A percentile compares a stretch with the other conserved stretches of the same genome.
These are phyloP conservation scores for Pseudocercospora fuligena DNA, from an alignment of 2,329 filamentous ascomycete species.

Conservation along the genomic window DNA sequence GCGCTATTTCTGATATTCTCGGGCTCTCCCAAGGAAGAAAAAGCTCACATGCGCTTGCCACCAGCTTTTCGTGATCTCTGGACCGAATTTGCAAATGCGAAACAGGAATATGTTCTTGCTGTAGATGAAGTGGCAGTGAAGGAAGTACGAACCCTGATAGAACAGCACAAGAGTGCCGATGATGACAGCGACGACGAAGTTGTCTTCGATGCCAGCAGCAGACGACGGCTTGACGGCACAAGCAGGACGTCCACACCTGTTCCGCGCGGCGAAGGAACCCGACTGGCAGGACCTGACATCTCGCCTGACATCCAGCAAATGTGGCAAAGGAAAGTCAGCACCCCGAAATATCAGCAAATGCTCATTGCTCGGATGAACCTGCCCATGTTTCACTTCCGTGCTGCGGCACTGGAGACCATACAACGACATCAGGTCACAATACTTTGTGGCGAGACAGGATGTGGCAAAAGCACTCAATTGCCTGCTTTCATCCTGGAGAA, in stretches of 20 bases:
- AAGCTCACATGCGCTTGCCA: conserved; percentile 77
- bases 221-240: conserved; percentile 46
- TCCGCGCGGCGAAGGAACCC: conserved; percentile 29
- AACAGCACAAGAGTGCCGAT: conserved; percentile 56
- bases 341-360: conserved; percentile 74
- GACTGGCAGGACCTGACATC: conserved; percentile 17
- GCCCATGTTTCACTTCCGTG: conserved; percentile 85
- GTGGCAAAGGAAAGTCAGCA: conserved; percentile 58
- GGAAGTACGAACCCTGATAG: conserved; percentile 71
- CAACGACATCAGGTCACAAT: conserved; percentile 85
- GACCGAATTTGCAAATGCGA: conserved; percentile 73
- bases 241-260: conserved; percentile 42
- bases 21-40: conserved; percentile 81
- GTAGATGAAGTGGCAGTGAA: conserved; percentile 72
- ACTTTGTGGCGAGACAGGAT: conserved; percentile 94
- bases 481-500: conserved; percentile 91
- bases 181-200: conserved; percentile 57
- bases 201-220: conserved; percentile 75
- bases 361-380: conserved; percentile 75
- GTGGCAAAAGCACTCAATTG: conserved; percentile 97
- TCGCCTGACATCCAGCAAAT: conserved; percentile 53
- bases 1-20: conserved; percentile 83
- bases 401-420: conserved; percentile 77
- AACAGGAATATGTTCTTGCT: conserved; percentile 72
- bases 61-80: conserved; percentile 84